These are phyloP conservation scores for Elongisporangium undulatum DNA, from an alignment of 352 stramenopile genomes.

Conservation along the genomic window DNA sequence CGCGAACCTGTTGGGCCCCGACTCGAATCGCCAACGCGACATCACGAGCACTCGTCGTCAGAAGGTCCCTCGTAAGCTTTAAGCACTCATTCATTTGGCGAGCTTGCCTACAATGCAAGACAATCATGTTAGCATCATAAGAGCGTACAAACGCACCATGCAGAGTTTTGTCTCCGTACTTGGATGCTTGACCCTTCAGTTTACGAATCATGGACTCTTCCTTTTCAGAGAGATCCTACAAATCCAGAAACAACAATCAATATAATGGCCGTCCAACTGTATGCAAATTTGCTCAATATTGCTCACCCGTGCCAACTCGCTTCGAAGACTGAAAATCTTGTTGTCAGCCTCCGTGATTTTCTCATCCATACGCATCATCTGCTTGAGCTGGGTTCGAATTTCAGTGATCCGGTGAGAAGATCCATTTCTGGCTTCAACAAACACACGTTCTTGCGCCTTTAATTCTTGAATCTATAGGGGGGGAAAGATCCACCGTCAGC, in stretches of 20 bases:
- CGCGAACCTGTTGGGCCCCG: too few species aligned
- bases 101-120: slow-evolving; percentile 33
- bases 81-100: slow-evolving; percentile 66
- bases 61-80: slow-evolving; percentile 45
- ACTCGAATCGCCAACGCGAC: slow-evolving; percentile 47
- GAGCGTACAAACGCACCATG: not conserved
- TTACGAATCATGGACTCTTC: slow-evolving; percentile 74
- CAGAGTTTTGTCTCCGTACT: slow-evolving; percentile 28
- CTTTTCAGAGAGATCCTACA: slow-evolving; percentile 69
- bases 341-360: slow-evolving; percentile 68
- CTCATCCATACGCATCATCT: slow-evolving; percentile 67
- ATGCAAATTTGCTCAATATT: not conserved
- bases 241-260: not conserved
- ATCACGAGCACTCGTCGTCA: slow-evolving; percentile 42
- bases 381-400: slow-evolving; percentile 62
- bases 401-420: slow-evolving; percentile 58
- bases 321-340: slow-evolving; percentile 66
- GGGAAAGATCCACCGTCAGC: not conserved
- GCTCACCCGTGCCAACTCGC: slow-evolving; percentile 63
- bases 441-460: slow-evolving; percentile 60
- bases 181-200: slow-evolving; percentile 59
- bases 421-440: slow-evolving; percentile 52
- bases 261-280: not conserved
- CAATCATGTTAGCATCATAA: slow-evolving; percentile 2
- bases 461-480: slow-evolving; percentile 42